Percentiles rank a stretch among this genome's conserved stretches.
These are phyloP conservation scores for Phoma sp. DNA, from an alignment of 2,329 filamentous ascomycete genomes.

Conservation along the genomic window DNA sequence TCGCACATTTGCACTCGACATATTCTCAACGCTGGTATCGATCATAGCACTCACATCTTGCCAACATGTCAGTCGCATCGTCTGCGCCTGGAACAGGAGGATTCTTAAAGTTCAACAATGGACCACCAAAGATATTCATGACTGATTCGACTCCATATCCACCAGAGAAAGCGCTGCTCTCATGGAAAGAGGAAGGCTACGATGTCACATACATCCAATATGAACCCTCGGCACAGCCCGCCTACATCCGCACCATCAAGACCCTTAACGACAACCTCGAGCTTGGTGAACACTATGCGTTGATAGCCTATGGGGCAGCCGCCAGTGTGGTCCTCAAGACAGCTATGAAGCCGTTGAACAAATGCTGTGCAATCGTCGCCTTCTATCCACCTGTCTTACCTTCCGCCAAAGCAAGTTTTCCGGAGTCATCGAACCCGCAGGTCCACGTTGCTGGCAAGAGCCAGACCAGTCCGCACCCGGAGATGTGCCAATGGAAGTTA, in stretches of 20 bases:
- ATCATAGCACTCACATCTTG: background rate
- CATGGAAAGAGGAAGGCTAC: slow-evolving; percentile 54
- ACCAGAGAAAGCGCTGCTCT: slow-evolving; percentile 46
- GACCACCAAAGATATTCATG: slow-evolving; percentile 48
- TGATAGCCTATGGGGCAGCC: slow-evolving; percentile 51
- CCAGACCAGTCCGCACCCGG: slow-evolving; percentile 34
- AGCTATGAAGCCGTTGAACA: slow-evolving; percentile 50
- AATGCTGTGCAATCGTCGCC: slow-evolving; percentile 49
- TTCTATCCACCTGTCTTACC: slow-evolving; percentile 53
- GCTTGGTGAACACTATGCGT: slow-evolving; percentile 45
- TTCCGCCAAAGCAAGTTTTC: slow-evolving; percentile 47
- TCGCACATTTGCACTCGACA: background rate
- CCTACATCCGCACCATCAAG: slow-evolving; percentile 43
- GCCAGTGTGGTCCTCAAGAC: slow-evolving; percentile 50
- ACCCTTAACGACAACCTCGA: slow-evolving; percentile 49
- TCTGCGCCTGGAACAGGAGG: slow-evolving; percentile 35
- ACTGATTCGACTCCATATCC: slow-evolving; percentile 48
- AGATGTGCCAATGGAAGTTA: slow-evolving; percentile 47
- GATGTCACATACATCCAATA: slow-evolving; percentile 49
- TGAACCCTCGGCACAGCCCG: slow-evolving; percentile 29
- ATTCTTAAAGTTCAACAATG: slow-evolving; percentile 48
- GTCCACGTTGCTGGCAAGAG: slow-evolving; percentile 52
- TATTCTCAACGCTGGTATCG: background rate
- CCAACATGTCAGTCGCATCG: slow-evolving; percentile 37
- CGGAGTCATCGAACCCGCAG: slow-evolving; percentile 45